Percentiles rank a stretch among this genome's conserved stretches.
These are phyloP conservation scores for Escovopsis weberi DNA, from an alignment of 2,329 filamentous ascomycete genomes.

Conservation along the genomic window DNA sequence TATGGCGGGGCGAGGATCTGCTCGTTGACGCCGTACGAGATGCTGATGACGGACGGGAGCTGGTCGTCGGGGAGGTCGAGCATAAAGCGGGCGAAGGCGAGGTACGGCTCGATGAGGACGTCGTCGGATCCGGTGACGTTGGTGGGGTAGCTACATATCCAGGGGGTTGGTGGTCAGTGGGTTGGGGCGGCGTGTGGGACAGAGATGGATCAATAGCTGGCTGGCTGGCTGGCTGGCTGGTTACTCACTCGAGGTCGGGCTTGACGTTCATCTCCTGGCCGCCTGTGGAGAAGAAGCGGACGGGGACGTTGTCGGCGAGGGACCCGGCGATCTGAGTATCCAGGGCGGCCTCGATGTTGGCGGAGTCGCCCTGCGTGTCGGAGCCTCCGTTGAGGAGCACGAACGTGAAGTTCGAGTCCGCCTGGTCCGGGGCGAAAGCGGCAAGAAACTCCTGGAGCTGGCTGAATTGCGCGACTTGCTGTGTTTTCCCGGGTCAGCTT, in stretches of 20 bases:
- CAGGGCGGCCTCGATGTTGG: conserved; percentile 21
- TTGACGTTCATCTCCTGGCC: conserved; percentile 17
- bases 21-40: conserved; percentile 59
- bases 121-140: conserved; percentile 11
- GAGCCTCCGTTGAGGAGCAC: conserved; percentile 42
- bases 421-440: conserved; percentile 35
- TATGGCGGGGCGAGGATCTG: conserved; percentile 46
- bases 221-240: neutral
- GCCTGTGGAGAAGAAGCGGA: conserved; percentile 19
- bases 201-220: no score
- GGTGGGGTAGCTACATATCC: conserved; percentile 9
- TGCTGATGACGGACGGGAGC: conserved; percentile 49
- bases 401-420: conserved; percentile 41
- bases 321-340: conserved; percentile 23
- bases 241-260: conserved; percentile 21
- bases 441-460: conserved; percentile 44
- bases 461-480: conserved; percentile 35
- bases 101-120: conserved; percentile 47
- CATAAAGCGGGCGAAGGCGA: conserved; percentile 48
- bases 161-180: no score
- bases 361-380: conserved; percentile 28
- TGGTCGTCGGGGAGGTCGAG: conserved; percentile 35
- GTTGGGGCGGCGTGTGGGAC: no score
- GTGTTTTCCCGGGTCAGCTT: no score
- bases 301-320: conserved; percentile 19